Evolutionary conservation across 768 basidiomycete genomes (phyloP).

Genomic region (Rhodotorula paludigena): DNA sequence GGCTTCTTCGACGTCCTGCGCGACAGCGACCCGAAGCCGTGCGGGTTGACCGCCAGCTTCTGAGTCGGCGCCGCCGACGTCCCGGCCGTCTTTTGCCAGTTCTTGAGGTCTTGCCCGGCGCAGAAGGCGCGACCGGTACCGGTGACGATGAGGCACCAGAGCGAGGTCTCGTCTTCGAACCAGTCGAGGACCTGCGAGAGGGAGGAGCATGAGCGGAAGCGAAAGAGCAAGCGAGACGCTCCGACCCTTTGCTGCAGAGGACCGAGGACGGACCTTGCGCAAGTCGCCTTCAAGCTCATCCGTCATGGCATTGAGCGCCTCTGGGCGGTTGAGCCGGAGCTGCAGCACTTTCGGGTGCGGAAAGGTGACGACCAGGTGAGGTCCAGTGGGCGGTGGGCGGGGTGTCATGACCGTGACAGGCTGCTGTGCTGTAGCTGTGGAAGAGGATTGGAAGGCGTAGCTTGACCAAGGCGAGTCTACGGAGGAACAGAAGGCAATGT

Average conservation of each 20-base stretch:
- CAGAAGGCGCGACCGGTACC: constrained; percentile 37
- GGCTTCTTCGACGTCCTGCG: constrained; percentile 37
- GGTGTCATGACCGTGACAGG: too few relatives aligned
- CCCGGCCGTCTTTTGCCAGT: constrained; percentile 16
- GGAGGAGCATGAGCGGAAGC: neutral
- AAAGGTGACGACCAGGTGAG: constrained; percentile 39
- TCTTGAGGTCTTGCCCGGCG: constrained; percentile 40
- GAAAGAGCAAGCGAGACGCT: neutral
- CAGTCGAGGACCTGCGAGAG: constrained; percentile 34
- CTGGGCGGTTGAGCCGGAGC: constrained; percentile 64
- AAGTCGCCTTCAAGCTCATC: constrained; percentile 46
- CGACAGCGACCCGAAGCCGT: constrained; percentile 36
- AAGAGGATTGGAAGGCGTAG: too few relatives aligned
- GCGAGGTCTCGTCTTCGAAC: constrained; percentile 36
- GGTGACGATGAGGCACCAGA: constrained; percentile 38
- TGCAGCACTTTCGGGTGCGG: constrained; percentile 57
- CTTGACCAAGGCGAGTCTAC: too few relatives aligned
- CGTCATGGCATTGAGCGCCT: constrained; percentile 68
- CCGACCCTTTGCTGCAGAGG: neutral
- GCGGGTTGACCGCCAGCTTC: constrained; percentile 12
- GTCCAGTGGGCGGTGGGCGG: neutral
- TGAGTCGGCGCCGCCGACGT: neutral
- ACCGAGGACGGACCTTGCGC: neutral
- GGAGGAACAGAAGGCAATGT: neutral
- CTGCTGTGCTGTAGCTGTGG: too few relatives aligned